These are phyloP conservation scores for Collybia mongolica DNA, from an alignment of 768 basidiomycete genomes.

Conservation along the genomic window DNA sequence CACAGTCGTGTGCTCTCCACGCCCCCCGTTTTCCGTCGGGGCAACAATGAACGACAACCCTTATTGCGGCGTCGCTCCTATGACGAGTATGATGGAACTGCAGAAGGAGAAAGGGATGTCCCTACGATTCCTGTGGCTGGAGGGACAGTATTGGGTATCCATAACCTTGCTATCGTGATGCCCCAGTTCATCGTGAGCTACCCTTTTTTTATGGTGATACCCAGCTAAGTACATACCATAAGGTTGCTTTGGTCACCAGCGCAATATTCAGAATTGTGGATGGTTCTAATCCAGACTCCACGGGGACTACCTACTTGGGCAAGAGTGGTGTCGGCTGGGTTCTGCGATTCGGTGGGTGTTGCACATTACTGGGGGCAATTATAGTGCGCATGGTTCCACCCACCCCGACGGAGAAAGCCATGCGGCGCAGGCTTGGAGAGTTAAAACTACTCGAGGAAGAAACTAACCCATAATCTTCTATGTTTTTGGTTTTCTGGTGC, in stretches of 20 bases:
- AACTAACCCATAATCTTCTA: conserved; percentile 37
- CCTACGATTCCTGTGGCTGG: conserved; percentile 63
- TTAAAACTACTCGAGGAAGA: conserved; percentile 76
- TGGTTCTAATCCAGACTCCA: conserved; percentile 39
- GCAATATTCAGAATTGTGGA: conserved; percentile 85
- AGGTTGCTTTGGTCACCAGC: conserved; percentile 87
- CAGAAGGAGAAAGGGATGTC: conserved; percentile 29
- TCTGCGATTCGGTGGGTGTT: conserved; percentile 86
- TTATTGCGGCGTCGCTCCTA: conserved; percentile 59
- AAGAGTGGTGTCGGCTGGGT: conserved; percentile 96
- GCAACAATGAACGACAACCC: conserved; percentile 50
- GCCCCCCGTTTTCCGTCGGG: conserved; percentile 34
- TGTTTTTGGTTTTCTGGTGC: conserved; percentile 1
- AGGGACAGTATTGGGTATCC: conserved; percentile 91
- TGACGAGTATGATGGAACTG: conserved; percentile 42
- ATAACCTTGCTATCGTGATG: conserved; percentile 93
- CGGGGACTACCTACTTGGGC: conserved; percentile 61
- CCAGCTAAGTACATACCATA: conserved; percentile 3
- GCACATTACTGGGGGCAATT: conserved; percentile 79
- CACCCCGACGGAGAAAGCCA: conserved; percentile 89
- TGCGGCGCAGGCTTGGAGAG: conserved; percentile 76
- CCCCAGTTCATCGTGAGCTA: conserved; percentile 87
- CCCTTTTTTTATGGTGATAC: conserved; percentile 8
- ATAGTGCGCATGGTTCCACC: conserved; percentile 82
- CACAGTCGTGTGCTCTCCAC: conserved; percentile 56